Base-by-base conservation (phyloP, 306 rosid species). In the Heteromeles arbutifolia region DNA sequence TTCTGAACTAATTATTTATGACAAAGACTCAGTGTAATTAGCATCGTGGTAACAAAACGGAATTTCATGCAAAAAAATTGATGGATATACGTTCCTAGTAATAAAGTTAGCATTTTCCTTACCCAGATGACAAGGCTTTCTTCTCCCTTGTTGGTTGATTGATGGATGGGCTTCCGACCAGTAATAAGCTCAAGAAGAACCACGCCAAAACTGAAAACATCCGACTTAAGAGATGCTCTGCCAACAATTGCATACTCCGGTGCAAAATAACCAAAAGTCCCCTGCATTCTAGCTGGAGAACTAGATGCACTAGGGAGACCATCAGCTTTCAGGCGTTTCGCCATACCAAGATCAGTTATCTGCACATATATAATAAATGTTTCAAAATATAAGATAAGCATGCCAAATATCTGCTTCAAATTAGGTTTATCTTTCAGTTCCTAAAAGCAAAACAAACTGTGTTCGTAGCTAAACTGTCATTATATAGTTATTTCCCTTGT, bases 271-370 rank as follows among this genome's bases (percentile, higher is more conserved):
- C 99, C 99, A 83, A 95, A 95, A 78, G 99, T 95, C 68, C 99
- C 97, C 67, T 95, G 94, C 97, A 92, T 89, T 83, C 93, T 90
- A 61, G 88, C 96, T 29, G 99, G 96, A 75, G 99, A 92, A 85
- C 78, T 86, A n/a, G 99, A 88, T 81, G 85, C 73, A 80, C 97
- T 88, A 24, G 91, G 81, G 53, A 85, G 81, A 75, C 87, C 97
- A 80, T 89, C 93, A 58, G 86, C 85, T 84, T 82, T 83, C 74
- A 92, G 74, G 80, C 85, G 78, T 79, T 91, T 92, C 37, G 99
- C 97, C 99, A 92, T 85, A 72, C 99, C 99, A 65, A 95, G 97
- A 85, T 95, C 99, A 74, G 99, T 92, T 83, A 95, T 92, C 99
- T 95, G 89, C 85, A 75, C 12, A 58, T 62, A 34, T 28, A 67